Base-by-base conservation (phyloP, 345 rosid genomes). In the Rhodomyrtus tomentosa region DNA sequence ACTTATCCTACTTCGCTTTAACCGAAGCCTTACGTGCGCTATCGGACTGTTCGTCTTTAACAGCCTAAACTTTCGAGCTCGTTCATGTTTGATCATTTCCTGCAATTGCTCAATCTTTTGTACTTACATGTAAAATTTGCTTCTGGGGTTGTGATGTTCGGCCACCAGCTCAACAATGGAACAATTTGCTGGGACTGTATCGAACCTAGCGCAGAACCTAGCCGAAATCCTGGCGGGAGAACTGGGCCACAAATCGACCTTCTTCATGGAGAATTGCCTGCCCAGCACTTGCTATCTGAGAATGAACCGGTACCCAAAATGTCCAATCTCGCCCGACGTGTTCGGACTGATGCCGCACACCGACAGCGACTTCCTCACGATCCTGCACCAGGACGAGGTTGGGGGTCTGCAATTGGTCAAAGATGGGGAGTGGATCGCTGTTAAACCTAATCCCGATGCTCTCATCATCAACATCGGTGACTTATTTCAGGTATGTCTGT, bases 261-360 rank as follows among this genome's bases (percentile, higher is more conserved):
- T 91, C 87, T 93, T 95, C 87, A 82, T 85, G 81, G 93, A 95
- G 84, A 93, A 91, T 68, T 97, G 99, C 81, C 62, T 88, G 89
- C 91, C 94, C 3, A 94, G 91, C 85, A 90, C 96, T 18, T 97
- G 99, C 85, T 95, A 93, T 83, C 91, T 95, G 14, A 91, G 99
- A 83, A 92, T 97, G 91, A 97, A 97, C 82, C 87, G 95, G 73
- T 97, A 95, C 85, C 99, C 98, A 4, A 96, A 98, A 8, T 95
- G 99, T 87, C 92, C 95, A 0, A 80, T 90, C 50, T 90, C 93
- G 22, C 50, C 85, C 12, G 88, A 89, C 15, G 88, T 95, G 21
- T 92, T 88, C 84, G 99, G 99, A 5, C 90, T 97, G 52, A 92
- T 93, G 92, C 98, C 99, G 5, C 99, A 97, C 89, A 97, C 99